Conservation (phyloP, 176 grass and related monocot genomes). For the Aechmea fasciata region DNA sequence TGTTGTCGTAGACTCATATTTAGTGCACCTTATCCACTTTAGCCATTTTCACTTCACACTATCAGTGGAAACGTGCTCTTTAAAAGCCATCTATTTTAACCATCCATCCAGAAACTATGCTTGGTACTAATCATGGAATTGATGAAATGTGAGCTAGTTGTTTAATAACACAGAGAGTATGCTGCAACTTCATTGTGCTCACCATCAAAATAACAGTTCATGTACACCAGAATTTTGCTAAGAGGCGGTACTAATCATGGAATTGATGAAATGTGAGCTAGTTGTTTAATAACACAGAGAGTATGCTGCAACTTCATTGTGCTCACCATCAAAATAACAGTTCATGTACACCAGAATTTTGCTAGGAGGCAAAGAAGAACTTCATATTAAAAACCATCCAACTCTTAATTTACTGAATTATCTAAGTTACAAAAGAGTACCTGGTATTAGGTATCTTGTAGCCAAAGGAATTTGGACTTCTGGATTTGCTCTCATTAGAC, state of each 20-base stretch:
- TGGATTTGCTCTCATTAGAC: constrained; percentile 37
- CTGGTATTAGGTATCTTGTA: constrained; percentile 75
- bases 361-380: background rate
- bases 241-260: background rate
- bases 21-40: too few relatives aligned
- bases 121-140: background rate
- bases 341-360: background rate
- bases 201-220: background rate
- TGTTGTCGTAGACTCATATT: too few relatives aligned
- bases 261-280: background rate
- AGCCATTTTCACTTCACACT: too few relatives aligned
- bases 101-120: background rate
- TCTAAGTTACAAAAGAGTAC: constrained; percentile 25
- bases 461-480: constrained; percentile 51
- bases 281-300: background rate
- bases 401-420: constrained; percentile 10
- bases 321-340: background rate
- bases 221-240: background rate
- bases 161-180: background rate
- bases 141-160: background rate
- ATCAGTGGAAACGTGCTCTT: too few relatives aligned
- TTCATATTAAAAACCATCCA: background rate
- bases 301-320: background rate
- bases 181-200: background rate
- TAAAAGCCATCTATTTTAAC: too few relatives aligned